A percentile compares a stretch with the other conserved stretches of the same genome.
Conservation (phyloP, 192 early-diverging fungal species). For the Backusella circina region DNA sequence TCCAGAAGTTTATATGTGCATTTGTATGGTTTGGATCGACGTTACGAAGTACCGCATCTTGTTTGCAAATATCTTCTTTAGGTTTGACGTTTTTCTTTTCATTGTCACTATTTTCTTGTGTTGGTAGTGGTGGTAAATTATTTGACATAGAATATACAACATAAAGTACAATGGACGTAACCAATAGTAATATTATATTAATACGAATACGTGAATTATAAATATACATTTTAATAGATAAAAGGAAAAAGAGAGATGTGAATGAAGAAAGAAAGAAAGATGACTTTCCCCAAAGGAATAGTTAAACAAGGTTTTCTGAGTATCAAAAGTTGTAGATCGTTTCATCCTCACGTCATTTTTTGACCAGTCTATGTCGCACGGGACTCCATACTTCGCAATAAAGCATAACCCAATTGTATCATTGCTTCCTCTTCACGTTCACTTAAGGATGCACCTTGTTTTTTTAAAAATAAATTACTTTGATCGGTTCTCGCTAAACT, state of each 20-base stretch:
- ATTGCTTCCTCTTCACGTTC: slow-evolving; percentile 4
- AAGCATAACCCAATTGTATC: slow-evolving; percentile 16
- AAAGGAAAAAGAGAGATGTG: neutral
- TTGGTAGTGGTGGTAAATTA: neutral
- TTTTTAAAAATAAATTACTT: slow-evolving; percentile 1
- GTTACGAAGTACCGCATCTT: slow-evolving; percentile 16
- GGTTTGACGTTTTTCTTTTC: neutral
- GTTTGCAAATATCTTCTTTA: neutral
- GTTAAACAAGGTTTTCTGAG: neutral
- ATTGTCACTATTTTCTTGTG: neutral
- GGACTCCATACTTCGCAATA: slow-evolving; percentile 4
- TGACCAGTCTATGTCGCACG: neutral
- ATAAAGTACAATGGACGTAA: neutral
- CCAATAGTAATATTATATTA: neutral
- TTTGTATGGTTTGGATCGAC: slow-evolving; percentile 25
- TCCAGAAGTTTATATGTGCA: slow-evolving; percentile 26
- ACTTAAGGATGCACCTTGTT: neutral
- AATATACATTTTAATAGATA: neutral
- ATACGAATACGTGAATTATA: neutral
- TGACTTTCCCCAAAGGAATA: neutral
- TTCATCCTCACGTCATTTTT: neutral
- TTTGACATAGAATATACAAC: neutral
- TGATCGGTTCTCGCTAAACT: neutral
- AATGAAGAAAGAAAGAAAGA: neutral
- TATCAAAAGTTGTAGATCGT: neutral